phyloP scores from a whole-genome alignment of 352 stramenopile genomes.

The Pythium periplocum region DNA sequence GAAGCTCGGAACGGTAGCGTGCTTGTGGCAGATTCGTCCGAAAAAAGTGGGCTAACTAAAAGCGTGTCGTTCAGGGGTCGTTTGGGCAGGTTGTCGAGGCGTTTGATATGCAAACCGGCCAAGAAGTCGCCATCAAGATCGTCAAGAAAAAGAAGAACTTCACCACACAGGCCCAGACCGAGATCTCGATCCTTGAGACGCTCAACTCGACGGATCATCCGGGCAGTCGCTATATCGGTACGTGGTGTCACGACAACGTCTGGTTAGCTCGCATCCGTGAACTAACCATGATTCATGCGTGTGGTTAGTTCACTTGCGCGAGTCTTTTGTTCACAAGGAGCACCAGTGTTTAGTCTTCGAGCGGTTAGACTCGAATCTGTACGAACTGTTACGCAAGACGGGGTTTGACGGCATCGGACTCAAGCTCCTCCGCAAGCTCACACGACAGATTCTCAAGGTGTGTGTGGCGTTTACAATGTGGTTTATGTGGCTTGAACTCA shows the following conservation, averaged over 20 bases:
- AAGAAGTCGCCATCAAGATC: constrained; percentile 98
- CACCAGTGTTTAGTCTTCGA: constrained; percentile 99
- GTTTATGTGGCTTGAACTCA: not conserved
- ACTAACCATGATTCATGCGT: not conserved
- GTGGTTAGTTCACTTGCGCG: constrained; percentile 84
- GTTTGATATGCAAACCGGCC: constrained; percentile 62
- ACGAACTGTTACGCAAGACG: constrained; percentile 94
- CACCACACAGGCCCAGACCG: constrained; percentile 94
- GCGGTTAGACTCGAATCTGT: constrained; percentile 94
- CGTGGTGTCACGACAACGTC: constrained; percentile 6
- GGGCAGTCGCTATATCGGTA: constrained; percentile 92
- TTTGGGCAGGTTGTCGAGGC: constrained; percentile 83
- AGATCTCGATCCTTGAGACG: constrained; percentile 94
- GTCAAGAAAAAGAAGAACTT: constrained; percentile 99
- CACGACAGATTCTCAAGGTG: constrained; percentile 92
- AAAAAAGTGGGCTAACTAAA: not conserved
- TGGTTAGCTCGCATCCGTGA: constrained; percentile 88
- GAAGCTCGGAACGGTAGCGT: constrained; percentile 66
- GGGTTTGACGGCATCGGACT: constrained; percentile 90
- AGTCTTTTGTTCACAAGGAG: constrained; percentile 94
- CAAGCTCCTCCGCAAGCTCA: constrained; percentile 95
- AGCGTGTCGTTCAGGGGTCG: constrained; percentile 37
- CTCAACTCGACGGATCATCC: constrained; percentile 79
- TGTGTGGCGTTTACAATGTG: not conserved
- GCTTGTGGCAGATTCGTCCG: not conserved